These are phyloP conservation scores for Dothistroma septosporum DNA, from an alignment of 2,329 filamentous ascomycete species.

Conservation along the genomic window DNA sequence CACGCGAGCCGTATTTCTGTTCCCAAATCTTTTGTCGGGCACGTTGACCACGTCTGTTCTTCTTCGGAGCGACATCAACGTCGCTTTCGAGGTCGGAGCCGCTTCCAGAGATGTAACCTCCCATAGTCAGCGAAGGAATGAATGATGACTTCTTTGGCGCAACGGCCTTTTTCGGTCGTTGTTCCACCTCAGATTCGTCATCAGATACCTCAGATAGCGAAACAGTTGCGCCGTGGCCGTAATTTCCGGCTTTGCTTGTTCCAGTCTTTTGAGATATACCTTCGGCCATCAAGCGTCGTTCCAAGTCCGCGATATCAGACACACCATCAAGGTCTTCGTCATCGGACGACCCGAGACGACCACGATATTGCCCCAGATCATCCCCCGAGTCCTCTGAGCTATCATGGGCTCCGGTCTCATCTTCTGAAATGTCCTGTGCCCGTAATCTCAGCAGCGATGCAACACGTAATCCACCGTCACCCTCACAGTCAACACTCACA, in stretches of 20 bases:
- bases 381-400: slow-evolving; percentile 27
- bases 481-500: background rate
- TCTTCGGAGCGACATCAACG: slow-evolving; percentile 52
- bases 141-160: slow-evolving; percentile 53
- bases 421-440: background rate
- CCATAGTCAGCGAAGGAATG: slow-evolving; percentile 69
- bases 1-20: slow-evolving; percentile 69
- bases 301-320: slow-evolving; percentile 25
- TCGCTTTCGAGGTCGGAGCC: slow-evolving; percentile 65
- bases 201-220: slow-evolving; percentile 22
- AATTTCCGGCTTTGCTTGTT: background rate
- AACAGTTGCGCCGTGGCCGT: slow-evolving; percentile 20
- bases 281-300: slow-evolving; percentile 25
- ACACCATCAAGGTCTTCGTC: slow-evolving; percentile 30
- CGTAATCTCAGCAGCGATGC: background rate
- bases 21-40: slow-evolving; percentile 76
- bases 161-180: slow-evolving; percentile 22
- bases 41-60: slow-evolving; percentile 72
- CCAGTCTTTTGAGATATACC: slow-evolving; percentile 17
- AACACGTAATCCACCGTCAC: background rate
- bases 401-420: slow-evolving; percentile 8
- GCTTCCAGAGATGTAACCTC: slow-evolving; percentile 73
- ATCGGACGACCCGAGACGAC: slow-evolving; percentile 39
- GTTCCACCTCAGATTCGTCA: slow-evolving; percentile 22
- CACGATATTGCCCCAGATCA: slow-evolving; percentile 37